Evolutionary conservation across 495 filamentous ascomycete species (phyloP).

Genomic region (Neurospora sp.): DNA sequence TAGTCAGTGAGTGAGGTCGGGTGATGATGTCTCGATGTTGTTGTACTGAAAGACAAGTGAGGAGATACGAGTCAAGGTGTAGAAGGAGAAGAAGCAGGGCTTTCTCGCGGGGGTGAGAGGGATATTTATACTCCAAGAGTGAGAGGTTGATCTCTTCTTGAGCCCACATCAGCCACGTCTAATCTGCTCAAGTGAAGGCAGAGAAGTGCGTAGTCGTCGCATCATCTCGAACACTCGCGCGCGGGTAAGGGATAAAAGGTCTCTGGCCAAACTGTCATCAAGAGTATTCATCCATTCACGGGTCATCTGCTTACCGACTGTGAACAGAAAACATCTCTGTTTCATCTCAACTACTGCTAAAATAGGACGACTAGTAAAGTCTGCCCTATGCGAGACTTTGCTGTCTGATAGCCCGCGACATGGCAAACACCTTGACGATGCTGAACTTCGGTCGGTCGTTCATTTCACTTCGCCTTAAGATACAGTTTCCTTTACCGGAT

Average conservation of each 20-base stretch:
- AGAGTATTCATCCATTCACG: not conserved
- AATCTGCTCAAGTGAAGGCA: not conserved
- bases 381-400: not conserved
- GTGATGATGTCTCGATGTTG: not conserved
- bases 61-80: not conserved
- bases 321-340: not conserved
- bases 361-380: not conserved
- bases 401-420: not conserved
- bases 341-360: not conserved
- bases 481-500: not conserved
- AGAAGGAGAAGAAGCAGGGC: not conserved
- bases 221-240: not conserved
- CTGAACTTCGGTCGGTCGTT: not conserved
- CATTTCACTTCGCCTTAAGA: not conserved
- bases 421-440: not conserved
- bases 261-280: not conserved
- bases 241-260: not conserved
- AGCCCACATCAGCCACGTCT: not conserved
- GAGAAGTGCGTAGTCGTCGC: not conserved
- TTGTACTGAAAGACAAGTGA: not conserved
- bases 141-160: not conserved
- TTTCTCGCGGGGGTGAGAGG: not conserved
- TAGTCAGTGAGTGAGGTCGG: not conserved
- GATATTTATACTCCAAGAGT: not conserved
- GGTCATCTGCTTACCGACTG: not conserved